Base-by-base conservation (phyloP, 768 basidiomycete genomes). In the Leccinum variicolor region DNA sequence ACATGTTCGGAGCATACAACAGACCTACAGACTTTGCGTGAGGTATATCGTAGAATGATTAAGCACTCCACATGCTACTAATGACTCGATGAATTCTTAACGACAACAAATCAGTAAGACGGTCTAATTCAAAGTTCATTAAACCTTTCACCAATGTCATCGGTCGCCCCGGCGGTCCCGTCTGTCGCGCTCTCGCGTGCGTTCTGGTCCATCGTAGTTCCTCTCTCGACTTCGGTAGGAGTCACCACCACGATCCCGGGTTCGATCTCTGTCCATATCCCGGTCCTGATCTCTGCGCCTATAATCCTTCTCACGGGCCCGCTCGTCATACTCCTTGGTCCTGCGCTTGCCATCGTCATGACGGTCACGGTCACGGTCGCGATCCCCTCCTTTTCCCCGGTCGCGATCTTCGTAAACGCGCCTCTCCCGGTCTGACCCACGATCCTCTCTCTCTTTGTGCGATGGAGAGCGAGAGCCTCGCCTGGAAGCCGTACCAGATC, bases 401-500 rank as follows among this genome's bases (percentile, higher is more conserved):
- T 67, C 66, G 23, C 57, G 66, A 29, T 60, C 58, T 36, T 58
- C 55, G 13, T 66, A 34, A 9, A 46, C 43, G 36, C 55, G 59
- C 43, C 47, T 52, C 15, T 60, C 62, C 17, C 53, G 64, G 33
- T 62, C 61, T 7, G 15, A 45, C 11, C 21, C 45, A 1, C 49
- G 59, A 49, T 52, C 49, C 31, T 62, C 58, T 51, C 55, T 50
- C 58, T 65, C 52, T 60, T 50, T 53, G 49, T 67, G 72, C 41
- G 41, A 69, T 0, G 83, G 83, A 3, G 85, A 84, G 58, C 79
- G 72, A 3, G 84, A 87, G 39, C 60, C 67, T 46, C 80, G 74
- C 60, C 82, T 73, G 3, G 86, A 86, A 21, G 70, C 70, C 15
- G 73, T 67, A 1, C 72, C 68, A 66, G 77, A 62, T 69, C 72